Evolutionary conservation across 306 rosid genomes (phyloP).

Genomic region (Lathyrus tuberosus): DNA sequence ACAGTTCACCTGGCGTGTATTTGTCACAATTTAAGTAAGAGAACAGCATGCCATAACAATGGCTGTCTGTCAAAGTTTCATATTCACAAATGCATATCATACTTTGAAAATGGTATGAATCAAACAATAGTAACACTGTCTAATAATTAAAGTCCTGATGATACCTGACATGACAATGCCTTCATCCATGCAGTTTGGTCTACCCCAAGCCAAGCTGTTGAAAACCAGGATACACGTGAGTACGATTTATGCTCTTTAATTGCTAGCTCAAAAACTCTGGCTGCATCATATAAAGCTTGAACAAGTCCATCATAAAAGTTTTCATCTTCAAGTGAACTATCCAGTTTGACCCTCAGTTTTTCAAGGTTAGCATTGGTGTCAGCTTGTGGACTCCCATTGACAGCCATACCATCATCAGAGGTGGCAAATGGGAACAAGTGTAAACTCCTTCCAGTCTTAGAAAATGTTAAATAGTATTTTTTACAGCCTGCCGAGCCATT

Average conservation of each 20-base stretch:
- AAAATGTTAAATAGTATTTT: slow-evolving; percentile 50
- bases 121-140: slow-evolving; percentile 1
- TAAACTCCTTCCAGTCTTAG: slow-evolving; percentile 49
- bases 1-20: slow-evolving; percentile 1
- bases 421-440: slow-evolving; percentile 56
- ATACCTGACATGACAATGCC: slow-evolving; percentile 85
- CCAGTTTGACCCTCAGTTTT: slow-evolving; percentile 66
- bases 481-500: slow-evolving; percentile 41
- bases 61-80: slow-evolving; percentile 30
- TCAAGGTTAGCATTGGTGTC: slow-evolving; percentile 67
- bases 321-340: slow-evolving; percentile 67
- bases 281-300: slow-evolving; percentile 84
- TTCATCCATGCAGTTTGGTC: slow-evolving; percentile 94
- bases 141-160: slow-evolving; percentile 14
- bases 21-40: slow-evolving; percentile 9
- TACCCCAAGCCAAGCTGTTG: slow-evolving; percentile 86
- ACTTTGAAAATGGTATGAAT: slow-evolving; percentile 20
- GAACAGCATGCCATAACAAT: slow-evolving; percentile 21
- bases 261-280: slow-evolving; percentile 90
- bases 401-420: slow-evolving; percentile 77
- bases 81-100: slow-evolving; percentile 14
- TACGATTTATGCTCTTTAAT: slow-evolving; percentile 70
- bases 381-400: slow-evolving; percentile 77
- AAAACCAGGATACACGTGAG: slow-evolving; percentile 68
- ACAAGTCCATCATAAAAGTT: slow-evolving; percentile 77